Base-by-base conservation (phyloP, 345 rosid species). In the Dipteronia sinensis region DNA sequence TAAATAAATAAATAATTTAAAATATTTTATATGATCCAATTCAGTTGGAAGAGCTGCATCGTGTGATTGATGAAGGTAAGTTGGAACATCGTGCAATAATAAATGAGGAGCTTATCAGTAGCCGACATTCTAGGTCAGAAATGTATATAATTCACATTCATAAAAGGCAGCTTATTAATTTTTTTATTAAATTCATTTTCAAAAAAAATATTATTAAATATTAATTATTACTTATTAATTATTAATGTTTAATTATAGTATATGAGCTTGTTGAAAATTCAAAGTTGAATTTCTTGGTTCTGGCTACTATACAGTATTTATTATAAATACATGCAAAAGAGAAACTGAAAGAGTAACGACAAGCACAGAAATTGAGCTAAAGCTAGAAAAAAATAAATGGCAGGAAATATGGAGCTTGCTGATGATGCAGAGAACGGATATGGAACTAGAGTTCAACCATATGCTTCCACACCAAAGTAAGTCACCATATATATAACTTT, bases 381-480 rank as follows among this genome's bases (percentile, higher is more conserved):
- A 53, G 64, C 10, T 31, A 10, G 34, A 31, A 31, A 31, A 31
- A 19, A 58, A n/a, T n/a, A 67, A 69, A 81, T 81, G 84, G 78
- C 81, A 13, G 78, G 71, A 77, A 79, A 62, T 65, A 72, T 25
- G 34, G 86, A 71, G 58, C 22, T 65, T 58, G 46, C 10, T 27
- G 77, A 0, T 69, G 86, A 83, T 61, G 61, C 55, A 69, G 83
- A 76, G 69, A 71, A 10, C 65, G 76, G 13, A 15, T 47, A 31
- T 31, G 77, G 67, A 20, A 42, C 69, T 72, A 75, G 59, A 68
- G 67, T 77, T 38, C 74, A 80, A 47, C 86, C 81, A 4, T 15
- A 77, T 69, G 75, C 76, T 20, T 67, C 83, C 23, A 66, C 81
- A 20, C 70, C 81, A 46, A 74, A 4, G 83, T 23, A 77, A 69